Base-by-base conservation (phyloP, 2,329 filamentous ascomycete species). In the Hypocrella siamensis region DNA sequence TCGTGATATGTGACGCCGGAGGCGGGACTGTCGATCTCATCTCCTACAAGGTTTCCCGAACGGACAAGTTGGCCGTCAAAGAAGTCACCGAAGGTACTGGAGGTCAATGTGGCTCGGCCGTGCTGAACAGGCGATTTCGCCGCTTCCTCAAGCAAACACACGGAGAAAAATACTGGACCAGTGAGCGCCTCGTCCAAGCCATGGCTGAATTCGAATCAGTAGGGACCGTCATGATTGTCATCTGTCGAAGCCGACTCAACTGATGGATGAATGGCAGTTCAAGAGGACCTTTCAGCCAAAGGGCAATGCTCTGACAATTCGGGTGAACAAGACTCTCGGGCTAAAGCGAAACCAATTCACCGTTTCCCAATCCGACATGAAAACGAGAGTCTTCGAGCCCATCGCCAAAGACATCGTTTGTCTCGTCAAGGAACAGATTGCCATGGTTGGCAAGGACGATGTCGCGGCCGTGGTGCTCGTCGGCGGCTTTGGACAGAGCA, bases 291-390 rank as follows among this genome's bases (percentile, higher is more conserved):
- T 45, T 43, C 49, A 28, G 37, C 57, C 38, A 28, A 50, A 47
- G 16, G 49, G 49, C 31, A 34, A 61, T 46, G 35, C 52, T 49
- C 31, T 53, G 37, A 40, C 51, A 36, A 38, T 64, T 49, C 44
- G 45, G 30, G 41, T 54, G 26, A 46, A 56, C 22, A 36, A 50
- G 16, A 49, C 42, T 18, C 46, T 57, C 19, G 51, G 52, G 3
- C 31, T 56, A 14, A 44, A 39, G 19, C 46, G 51, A 26, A 48
- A 53, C 18, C 42, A 39, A 19, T 46, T 39, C 33, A 52, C 47
- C 2, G 46, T 56, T 40, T 33, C 53, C n/a, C 46, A 70, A 50
- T 32, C 78, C 73, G 47, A 26, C 68, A 86, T 53, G 78, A 83
- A 44, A 68, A 78, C 51, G 66, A 60, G 43, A 69, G 52, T 57